Conservation (phyloP, 768 basidiomycete species). For the Pilatotrama ljubarskyi region DNA sequence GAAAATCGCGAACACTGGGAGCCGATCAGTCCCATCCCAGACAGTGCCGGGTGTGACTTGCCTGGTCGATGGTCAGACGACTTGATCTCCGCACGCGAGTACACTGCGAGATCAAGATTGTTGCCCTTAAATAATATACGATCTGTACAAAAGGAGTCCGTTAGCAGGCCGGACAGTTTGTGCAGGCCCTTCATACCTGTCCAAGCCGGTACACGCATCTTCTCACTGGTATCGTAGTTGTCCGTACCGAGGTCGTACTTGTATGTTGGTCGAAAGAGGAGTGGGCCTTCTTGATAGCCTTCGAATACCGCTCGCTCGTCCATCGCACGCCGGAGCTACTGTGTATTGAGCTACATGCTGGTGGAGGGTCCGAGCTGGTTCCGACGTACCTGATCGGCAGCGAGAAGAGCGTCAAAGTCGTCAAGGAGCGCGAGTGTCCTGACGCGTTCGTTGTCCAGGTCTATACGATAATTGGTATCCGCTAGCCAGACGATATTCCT, state of each 20-base stretch:
- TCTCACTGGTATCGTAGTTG: slow-evolving; percentile 93
- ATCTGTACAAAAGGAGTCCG: slow-evolving; percentile 48
- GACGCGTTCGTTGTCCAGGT: slow-evolving; percentile 81
- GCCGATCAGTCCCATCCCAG: not conserved
- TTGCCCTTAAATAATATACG: slow-evolving; percentile 86
- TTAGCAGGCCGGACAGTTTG: not conserved
- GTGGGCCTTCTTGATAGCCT: slow-evolving; percentile 86
- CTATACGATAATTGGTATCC: slow-evolving; percentile 94
- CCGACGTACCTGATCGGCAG: slow-evolving; percentile 79
- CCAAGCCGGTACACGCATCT: slow-evolving; percentile 96
- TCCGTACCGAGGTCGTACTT: slow-evolving; percentile 85
- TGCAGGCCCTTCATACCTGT: slow-evolving; percentile 59
- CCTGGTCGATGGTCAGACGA: slow-evolving; percentile 98
- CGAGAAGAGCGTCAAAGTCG: slow-evolving; percentile 72
- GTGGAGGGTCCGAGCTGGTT: not conserved
- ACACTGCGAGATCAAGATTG: slow-evolving; percentile 70
- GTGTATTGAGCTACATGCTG: not conserved
- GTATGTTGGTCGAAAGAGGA: slow-evolving; percentile 94
- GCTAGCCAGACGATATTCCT: slow-evolving; percentile 94
- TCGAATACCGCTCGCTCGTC: slow-evolving; percentile 71
- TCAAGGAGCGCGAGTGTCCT: slow-evolving; percentile 62
- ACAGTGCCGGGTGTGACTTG: slow-evolving; percentile 29
- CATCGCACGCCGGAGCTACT: slow-evolving; percentile 75
- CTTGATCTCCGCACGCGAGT: slow-evolving; percentile 80
- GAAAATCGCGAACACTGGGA: slow-evolving; percentile 81